These are phyloP conservation scores for Aquanectria penicillioides DNA, from an alignment of 2,329 filamentous ascomycete species.

Conservation along the genomic window DNA sequence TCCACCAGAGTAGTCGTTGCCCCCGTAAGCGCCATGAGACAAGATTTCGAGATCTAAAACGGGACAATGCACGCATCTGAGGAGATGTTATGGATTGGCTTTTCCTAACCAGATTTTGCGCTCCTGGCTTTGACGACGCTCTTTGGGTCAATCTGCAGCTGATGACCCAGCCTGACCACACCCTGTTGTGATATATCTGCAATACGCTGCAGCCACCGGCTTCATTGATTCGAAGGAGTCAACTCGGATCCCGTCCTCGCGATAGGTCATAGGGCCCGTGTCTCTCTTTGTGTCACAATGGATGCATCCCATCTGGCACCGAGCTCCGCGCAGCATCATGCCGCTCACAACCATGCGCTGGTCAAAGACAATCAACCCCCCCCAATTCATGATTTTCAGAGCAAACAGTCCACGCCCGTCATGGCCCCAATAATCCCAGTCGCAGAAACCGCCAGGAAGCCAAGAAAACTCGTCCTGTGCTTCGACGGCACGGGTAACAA, in stretches of 20 bases:
- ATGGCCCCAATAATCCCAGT: slow-evolving; percentile 28
- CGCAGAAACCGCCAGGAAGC: slow-evolving; percentile 30
- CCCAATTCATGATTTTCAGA: slow-evolving; percentile 32
- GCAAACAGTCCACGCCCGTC: slow-evolving; percentile 34
- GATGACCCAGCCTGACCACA: not conserved
- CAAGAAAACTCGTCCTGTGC: slow-evolving; percentile 65
- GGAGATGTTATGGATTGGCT: not conserved
- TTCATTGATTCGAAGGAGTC: slow-evolving; percentile 4
- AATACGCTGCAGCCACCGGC: slow-evolving; percentile 11
- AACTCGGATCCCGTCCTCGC: not conserved
- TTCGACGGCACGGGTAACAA: slow-evolving; percentile 74
- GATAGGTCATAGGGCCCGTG: slow-evolving; percentile 1
- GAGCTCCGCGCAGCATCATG: slow-evolving; percentile 23
- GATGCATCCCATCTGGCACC: slow-evolving; percentile 38
- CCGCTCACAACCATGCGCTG: slow-evolving; percentile 10
- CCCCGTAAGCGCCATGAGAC: slow-evolving; percentile 28
- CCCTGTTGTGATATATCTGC: not conserved
- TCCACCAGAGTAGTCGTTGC: not conserved
- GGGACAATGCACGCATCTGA: slow-evolving; percentile 1
- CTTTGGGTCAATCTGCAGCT: not conserved
- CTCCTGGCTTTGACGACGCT: not conserved
- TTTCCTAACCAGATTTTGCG: not conserved
- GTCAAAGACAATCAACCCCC: slow-evolving; percentile 24
- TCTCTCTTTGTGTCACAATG: slow-evolving; percentile 31
- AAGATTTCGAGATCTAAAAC: slow-evolving; percentile 11